Percentiles rank a stretch among this genome's conserved stretches.
These are phyloP conservation scores for Polytrichum formosum DNA, from an alignment of 225 moss, liverwort and hornwort genomes.

Conservation along the genomic window DNA sequence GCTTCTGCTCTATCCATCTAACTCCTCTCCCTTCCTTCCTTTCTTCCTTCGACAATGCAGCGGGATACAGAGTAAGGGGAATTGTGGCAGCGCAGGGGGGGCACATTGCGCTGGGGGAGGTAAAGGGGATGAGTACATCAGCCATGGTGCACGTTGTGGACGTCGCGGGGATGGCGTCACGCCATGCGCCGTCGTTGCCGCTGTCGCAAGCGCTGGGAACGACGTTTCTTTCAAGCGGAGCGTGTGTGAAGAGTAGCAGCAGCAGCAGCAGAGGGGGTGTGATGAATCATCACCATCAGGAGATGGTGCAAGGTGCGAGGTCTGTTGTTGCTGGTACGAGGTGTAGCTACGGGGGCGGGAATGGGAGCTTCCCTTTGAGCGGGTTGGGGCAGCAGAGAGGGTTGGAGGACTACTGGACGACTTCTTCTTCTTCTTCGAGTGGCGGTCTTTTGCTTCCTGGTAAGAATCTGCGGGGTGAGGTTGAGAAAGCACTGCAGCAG, in stretches of 20 bases:
- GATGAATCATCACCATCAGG: not conserved
- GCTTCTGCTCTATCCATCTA: too few species aligned
- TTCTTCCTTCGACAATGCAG: not conserved
- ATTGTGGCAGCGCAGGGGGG: too few species aligned
- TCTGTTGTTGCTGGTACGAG: not conserved
- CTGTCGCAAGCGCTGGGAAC: not conserved
- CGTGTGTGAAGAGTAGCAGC: not conserved
- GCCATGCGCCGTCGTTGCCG: not conserved
- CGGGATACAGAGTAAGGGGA: constrained; percentile 2
- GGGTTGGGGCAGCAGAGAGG: not conserved
- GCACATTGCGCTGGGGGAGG: not conserved
- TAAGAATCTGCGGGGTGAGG: not conserved
- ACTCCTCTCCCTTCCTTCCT: too few species aligned
- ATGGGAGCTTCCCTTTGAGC: not conserved
- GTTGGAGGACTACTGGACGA: not conserved
- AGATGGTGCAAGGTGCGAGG: not conserved
- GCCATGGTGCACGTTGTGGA: constrained; percentile 1
- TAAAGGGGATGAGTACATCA: not conserved
- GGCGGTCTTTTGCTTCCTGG: not conserved
- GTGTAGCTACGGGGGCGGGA: not conserved
- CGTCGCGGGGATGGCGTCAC: not conserved
- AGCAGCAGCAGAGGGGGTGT: not conserved
- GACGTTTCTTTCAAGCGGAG: not conserved
- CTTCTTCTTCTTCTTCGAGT: not conserved
- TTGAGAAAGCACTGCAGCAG: too few species aligned